These are phyloP conservation scores for Phytophthora megakarya DNA, from an alignment of 352 stramenopile genomes.

Conservation along the genomic window DNA sequence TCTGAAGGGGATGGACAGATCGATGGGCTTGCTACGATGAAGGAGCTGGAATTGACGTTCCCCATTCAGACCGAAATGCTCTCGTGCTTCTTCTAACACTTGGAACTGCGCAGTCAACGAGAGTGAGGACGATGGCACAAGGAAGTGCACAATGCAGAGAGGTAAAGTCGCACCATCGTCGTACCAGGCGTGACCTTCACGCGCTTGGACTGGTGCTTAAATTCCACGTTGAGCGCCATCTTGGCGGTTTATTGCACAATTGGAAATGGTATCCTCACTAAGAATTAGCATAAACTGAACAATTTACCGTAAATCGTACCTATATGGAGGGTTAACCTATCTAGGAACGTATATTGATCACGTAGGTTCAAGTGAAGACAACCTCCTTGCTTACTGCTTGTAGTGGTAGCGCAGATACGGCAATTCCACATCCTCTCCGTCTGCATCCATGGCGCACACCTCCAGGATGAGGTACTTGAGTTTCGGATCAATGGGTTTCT, in stretches of 20 bases:
- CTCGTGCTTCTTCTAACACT: constrained; percentile 64
- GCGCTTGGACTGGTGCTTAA: constrained; percentile 73
- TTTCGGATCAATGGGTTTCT: constrained; percentile 94
- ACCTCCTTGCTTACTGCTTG: constrained; percentile 34
- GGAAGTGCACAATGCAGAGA: neutral
- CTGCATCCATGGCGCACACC: constrained; percentile 95
- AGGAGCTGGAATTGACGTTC: constrained; percentile 59
- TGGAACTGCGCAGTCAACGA: constrained; percentile 54
- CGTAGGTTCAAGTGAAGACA: neutral
- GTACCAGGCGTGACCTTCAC: constrained; percentile 74
- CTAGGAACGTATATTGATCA: too few relatives aligned
- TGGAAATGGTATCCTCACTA: neutral
- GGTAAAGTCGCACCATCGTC: constrained; percentile 58
- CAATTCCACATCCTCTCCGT: constrained; percentile 96
- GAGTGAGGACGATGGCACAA: neutral
- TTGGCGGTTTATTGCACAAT: neutral
- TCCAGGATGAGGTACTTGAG: constrained; percentile 97
- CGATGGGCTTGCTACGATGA: constrained; percentile 66
- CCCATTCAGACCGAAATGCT: constrained; percentile 56
- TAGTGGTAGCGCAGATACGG: constrained; percentile 94
- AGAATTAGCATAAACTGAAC: constrained; percentile 12
- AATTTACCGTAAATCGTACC: too few relatives aligned
- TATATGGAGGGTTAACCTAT: too few relatives aligned
- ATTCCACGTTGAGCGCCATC: constrained; percentile 83
- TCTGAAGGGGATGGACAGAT: constrained; percentile 85